Base-by-base conservation (phyloP, 2,329 filamentous ascomycete species). In the Emmonsia crescens region DNA sequence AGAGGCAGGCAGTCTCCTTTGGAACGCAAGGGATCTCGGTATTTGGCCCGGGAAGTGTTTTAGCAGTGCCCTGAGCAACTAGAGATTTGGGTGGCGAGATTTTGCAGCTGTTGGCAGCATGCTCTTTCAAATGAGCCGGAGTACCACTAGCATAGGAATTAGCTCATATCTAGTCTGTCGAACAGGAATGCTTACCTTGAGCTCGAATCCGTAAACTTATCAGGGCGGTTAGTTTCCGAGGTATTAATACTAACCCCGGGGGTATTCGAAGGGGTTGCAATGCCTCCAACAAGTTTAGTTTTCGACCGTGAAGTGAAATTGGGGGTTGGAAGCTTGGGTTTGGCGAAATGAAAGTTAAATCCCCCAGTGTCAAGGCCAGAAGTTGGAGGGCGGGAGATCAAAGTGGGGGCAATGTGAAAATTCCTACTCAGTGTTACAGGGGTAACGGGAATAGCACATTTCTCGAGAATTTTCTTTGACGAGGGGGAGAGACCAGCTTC, bases 311-410 rank as follows among this genome's bases (percentile, higher is more conserved):
- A 55, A 49, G 60, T 62, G 31, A 65, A 64, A 42, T 57, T 63
- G 21, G 59, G 57, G 19, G 61, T 66, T 49, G 66, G 64, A 36
- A 64, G 66, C 24, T 60, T 65, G 29, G 72, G 74, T 58, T 69
- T 74, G 19, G 70, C 64, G 62, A 76, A 76, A 5, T 68, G 71
- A 60, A 76, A 76, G 1, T 64, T 65, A 61, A 76, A 75, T 1
- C 64, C 65, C 9, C 66, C 44, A 21, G 66, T 54, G 51, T 75
- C 69, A 29, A 72, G 62, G 1, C 66, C 68, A 6, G 70, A 70
- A 49, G 67, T 73, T 24, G 66, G 60, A 14, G 73, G 73, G 1
- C 73, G 71, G 48, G 71, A 66, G 62, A 75, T 69, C 40, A 74
- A 64, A 8, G 70, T 58, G 29, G 69, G 65, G 21, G 64, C 60